Evolutionary conservation across 2,329 filamentous ascomycete genomes (phyloP).

Genomic region (Penicillium oxalicum): DNA sequence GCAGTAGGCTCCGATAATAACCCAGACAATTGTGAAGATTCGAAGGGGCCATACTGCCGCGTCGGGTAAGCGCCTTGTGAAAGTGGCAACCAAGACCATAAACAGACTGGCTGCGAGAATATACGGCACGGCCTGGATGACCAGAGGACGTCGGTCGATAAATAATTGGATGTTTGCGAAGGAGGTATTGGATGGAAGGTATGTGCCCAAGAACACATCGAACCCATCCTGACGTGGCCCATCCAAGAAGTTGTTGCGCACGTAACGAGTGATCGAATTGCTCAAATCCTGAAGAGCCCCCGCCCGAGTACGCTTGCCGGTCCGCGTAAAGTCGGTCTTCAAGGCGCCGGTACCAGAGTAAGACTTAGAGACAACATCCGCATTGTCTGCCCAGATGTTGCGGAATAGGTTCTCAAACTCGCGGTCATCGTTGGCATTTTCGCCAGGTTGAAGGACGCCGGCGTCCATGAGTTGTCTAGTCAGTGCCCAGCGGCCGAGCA

Average conservation of each 20-base stretch:
- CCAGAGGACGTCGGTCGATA: constrained; percentile 72
- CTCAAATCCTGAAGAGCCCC: constrained; percentile 81
- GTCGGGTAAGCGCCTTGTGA: constrained; percentile 66
- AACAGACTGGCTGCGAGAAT: constrained; percentile 80
- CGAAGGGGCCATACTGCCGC: constrained; percentile 74
- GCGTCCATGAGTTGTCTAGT: constrained; percentile 83
- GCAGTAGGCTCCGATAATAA: constrained; percentile 63
- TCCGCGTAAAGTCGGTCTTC: constrained; percentile 97
- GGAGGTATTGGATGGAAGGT: constrained; percentile 66
- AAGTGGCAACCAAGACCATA: constrained; percentile 67
- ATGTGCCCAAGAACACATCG: constrained; percentile 84
- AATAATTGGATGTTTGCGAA: constrained; percentile 71
- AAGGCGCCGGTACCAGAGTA: constrained; percentile 95
- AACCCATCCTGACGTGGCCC: constrained; percentile 93
- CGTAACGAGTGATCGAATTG: constrained; percentile 83
- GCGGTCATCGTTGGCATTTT: constrained; percentile 71
- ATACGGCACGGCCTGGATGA: constrained; percentile 92
- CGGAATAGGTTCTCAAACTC: constrained; percentile 88
- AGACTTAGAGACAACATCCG: constrained; percentile 83
- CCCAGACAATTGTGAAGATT: constrained; percentile 74
- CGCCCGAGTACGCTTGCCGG: constrained; percentile 76
- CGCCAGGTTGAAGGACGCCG: constrained; percentile 68
- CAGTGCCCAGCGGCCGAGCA: constrained; percentile 84
- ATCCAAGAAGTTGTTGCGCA: constrained; percentile 89
- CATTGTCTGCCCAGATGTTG: constrained; percentile 97